Conservation (phyloP, 257 asterid genomes). For the Petunia axillaris region DNA sequence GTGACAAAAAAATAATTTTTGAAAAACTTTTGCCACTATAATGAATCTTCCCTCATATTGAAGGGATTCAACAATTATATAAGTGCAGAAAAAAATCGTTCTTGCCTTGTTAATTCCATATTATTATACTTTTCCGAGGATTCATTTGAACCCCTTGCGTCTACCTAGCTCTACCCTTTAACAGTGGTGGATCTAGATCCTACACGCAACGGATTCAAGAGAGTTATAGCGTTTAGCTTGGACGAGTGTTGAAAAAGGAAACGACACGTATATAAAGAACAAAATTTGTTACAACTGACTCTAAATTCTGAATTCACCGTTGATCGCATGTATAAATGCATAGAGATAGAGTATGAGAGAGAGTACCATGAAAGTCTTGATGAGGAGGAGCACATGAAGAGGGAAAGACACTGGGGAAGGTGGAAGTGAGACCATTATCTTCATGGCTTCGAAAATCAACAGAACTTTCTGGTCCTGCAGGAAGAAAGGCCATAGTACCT, state of each 20-base stretch:
- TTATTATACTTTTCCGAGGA: no score
- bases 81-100: no score
- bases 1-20: no score
- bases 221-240: background rate
- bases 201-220: background rate
- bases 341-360: background rate
- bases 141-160: no score
- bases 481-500: conserved; percentile 53
- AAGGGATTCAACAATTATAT: no score
- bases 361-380: conserved; percentile 61
- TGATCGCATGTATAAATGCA: background rate
- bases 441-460: conserved; percentile 51
- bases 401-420: conserved; percentile 25
- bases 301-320: background rate
- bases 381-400: conserved; percentile 49
- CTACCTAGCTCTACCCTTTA: no score
- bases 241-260: background rate
- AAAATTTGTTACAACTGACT: background rate
- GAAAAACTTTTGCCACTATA: no score
- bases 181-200: no score
- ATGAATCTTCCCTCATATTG: no score
- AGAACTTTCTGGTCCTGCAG: conserved; percentile 26
- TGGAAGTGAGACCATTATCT: conserved; percentile 40
- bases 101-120: no score
- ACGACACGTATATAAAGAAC: background rate